A percentile compares a stretch with the other conserved stretches of the same genome.
These are phyloP conservation scores for Abelmoschus esculentus DNA, from an alignment of 345 rosid species.

Conservation along the genomic window DNA sequence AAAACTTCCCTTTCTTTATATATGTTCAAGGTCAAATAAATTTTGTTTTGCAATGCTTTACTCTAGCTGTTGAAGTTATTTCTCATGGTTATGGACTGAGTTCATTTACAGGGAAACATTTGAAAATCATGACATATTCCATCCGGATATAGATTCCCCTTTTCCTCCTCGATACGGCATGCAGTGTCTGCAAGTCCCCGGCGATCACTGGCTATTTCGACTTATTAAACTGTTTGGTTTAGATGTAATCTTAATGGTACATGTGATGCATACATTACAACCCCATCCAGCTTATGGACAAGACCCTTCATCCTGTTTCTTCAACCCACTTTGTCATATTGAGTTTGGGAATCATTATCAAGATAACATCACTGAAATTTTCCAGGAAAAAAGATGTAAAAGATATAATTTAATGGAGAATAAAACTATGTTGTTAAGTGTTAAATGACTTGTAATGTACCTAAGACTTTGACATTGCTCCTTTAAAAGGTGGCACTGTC, in stretches of 20 bases:
- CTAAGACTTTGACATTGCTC: not conserved
- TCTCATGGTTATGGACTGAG: too few relatives aligned
- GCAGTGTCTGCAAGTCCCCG: not conserved
- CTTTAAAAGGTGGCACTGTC: conserved; percentile 5
- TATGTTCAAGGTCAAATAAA: not conserved
- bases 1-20: not conserved
- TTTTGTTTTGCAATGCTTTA: not conserved
- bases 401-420: not conserved
- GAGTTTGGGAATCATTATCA: not conserved
- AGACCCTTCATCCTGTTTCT: not conserved
- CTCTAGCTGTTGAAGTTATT: not conserved
- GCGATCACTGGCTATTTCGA: not conserved
- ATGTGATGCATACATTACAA: not conserved
- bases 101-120: too few relatives aligned
- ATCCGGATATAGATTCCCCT: not conserved
- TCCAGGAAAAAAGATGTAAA: not conserved
- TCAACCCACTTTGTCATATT: not conserved
- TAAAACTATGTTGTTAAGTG: not conserved
- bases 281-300: not conserved
- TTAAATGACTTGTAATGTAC: not conserved
- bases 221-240: too few relatives aligned
- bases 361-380: not conserved
- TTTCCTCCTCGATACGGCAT: not conserved
- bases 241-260: not conserved
- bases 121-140: not conserved